Conservation (phyloP, 306 rosid genomes). For the Lathyrus sativus region DNA sequence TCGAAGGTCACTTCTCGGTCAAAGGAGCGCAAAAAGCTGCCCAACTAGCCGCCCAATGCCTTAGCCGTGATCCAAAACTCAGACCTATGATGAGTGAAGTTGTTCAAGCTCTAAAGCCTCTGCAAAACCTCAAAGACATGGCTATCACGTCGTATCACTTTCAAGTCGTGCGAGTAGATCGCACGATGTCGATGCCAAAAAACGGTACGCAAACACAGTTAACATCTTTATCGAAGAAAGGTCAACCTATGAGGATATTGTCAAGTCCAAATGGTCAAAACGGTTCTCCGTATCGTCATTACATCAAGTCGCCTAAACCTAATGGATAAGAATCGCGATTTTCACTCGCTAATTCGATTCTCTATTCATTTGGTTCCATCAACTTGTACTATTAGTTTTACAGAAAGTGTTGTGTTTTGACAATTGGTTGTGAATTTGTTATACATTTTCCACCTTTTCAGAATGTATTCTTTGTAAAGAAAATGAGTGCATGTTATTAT, state of each 20-base stretch:
- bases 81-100: slow-evolving; percentile 89
- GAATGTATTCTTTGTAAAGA: no score
- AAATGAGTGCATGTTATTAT: no score
- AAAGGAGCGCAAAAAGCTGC: slow-evolving; percentile 85
- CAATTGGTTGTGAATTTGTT: neutral
- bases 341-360: slow-evolving; percentile 25
- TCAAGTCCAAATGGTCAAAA: slow-evolving; percentile 65
- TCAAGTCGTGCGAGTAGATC: slow-evolving; percentile 66
- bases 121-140: slow-evolving; percentile 86
- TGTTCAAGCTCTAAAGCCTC: slow-evolving; percentile 69
- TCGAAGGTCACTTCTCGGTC: slow-evolving; percentile 89
- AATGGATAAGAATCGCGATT: slow-evolving; percentile 39
- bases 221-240: slow-evolving; percentile 56
- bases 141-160: slow-evolving; percentile 74
- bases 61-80: slow-evolving; percentile 81
- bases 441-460: no score
- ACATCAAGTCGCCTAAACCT: slow-evolving; percentile 57
- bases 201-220: slow-evolving; percentile 65
- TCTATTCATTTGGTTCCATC: slow-evolving; percentile 32
- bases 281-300: slow-evolving; percentile 61
- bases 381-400: neutral
- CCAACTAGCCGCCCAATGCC: slow-evolving; percentile 82
- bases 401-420: slow-evolving; percentile 36
- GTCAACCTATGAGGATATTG: slow-evolving; percentile 69
- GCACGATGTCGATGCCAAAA: slow-evolving; percentile 60